phyloP scores from a whole-genome alignment of 352 stramenopile genomes.

The Phytophthora kernoviae region DNA sequence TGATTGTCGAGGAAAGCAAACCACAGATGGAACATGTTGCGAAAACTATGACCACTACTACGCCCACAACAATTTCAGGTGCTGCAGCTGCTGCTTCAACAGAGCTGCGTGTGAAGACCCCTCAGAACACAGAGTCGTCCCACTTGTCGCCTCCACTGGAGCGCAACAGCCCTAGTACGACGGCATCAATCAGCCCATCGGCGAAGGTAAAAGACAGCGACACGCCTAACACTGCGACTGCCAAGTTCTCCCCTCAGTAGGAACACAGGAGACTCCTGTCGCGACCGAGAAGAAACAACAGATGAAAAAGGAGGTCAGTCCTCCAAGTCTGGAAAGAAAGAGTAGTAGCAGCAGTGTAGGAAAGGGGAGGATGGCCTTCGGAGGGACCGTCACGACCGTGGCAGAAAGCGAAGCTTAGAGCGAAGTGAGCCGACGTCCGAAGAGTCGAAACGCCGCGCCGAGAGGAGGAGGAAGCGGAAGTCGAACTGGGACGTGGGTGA shows the following conservation, averaged over 20 bases:
- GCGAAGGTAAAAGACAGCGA: slow-evolving; percentile 54
- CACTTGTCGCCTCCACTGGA: slow-evolving; percentile 59
- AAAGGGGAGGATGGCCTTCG: slow-evolving; percentile 20
- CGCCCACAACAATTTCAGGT: background rate
- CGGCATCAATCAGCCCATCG: slow-evolving; percentile 58
- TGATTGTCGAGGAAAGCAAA: slow-evolving; percentile 17
- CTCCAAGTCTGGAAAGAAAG: slow-evolving; percentile 23
- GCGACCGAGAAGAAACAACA: slow-evolving; percentile 23
- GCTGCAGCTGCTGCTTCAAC: slow-evolving; percentile 8
- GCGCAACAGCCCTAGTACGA: slow-evolving; percentile 40
- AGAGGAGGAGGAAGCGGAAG: slow-evolving; percentile 70
- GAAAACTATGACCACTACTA: slow-evolving; percentile 5
- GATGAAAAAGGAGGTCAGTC: slow-evolving; percentile 8
- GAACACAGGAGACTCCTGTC: slow-evolving; percentile 10
- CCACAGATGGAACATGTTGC: slow-evolving; percentile 9
- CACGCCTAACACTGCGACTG: slow-evolving; percentile 21
- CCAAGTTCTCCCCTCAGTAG: slow-evolving; percentile 31
- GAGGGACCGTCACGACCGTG: slow-evolving; percentile 26
- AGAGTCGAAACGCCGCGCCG: slow-evolving; percentile 61
- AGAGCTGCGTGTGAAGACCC: slow-evolving; percentile 54
- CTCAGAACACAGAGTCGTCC: slow-evolving; percentile 45
- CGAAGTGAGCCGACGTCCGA: slow-evolving; percentile 45
- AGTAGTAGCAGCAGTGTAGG: slow-evolving; percentile 31
- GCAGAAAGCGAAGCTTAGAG: slow-evolving; percentile 52
- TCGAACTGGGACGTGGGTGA: slow-evolving; percentile 88